Evolutionary conservation across 192 early-diverging fungal species (phyloP), one percentile per base, ranked within the genome.

Genomic region (Endogone sp.): DNA sequence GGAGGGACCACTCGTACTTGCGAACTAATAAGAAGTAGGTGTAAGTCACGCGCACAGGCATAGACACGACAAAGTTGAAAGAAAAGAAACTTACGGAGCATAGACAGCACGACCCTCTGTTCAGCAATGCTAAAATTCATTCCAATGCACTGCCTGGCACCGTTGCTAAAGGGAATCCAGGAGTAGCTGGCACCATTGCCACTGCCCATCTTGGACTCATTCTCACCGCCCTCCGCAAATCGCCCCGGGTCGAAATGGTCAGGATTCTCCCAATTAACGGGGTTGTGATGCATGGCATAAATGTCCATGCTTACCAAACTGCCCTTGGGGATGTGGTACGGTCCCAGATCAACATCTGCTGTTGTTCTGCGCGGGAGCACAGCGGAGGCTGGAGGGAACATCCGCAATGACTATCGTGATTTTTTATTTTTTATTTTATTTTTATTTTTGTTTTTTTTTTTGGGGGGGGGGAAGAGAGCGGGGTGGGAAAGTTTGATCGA

Each of bases 111-210:
- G 3, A 89, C 74, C 30, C 81, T 75, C 77, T 87, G 84, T 54
- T 83, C 85, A n/a, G 81, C 69, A 59, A 89, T 64, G 4, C 81
- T 80, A 66, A 89, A 87, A 64, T 84, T 81, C 77, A 79, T 68
- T 16, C 86, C 86, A 55, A 87, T 79, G 76, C 88, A 89, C 60
- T 84, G 73, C 32, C 82, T 81, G 32, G 67, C 66, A 23, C 86
- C 87, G 22, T 72, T 73, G 70, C 86, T 77, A 44, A 89, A 89
- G 6, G 87, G 81, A 4, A 83, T 73, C 82, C 83, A 88, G n/a
- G 81, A 26, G 59, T 79, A 76, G 22, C 24, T 26, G 8, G 22
- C 59, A 16, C 37, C 37, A 49, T 49, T 49, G 2, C 72, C 69
- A 26, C 58, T 71, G 23, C 57, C 62, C 29, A 62, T 60, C 62